Percentiles rank a stretch among this genome's conserved stretches.
These are phyloP conservation scores for Sporobolus alterniflorus DNA, from an alignment of 202 grass and related monocot genomes.

Conservation along the genomic window DNA sequence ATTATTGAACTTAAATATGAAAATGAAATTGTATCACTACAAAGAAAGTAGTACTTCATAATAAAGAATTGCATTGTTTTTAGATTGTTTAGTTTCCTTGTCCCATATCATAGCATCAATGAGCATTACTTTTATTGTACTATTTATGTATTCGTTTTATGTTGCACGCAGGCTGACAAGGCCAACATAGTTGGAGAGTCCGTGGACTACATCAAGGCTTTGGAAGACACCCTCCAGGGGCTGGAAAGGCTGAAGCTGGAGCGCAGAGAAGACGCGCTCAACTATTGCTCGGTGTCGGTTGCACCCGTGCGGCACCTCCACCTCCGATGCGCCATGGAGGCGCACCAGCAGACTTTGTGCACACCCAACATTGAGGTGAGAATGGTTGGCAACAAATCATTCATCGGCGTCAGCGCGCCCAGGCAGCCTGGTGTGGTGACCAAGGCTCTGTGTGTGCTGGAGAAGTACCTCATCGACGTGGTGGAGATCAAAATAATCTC, in stretches of 20 bases:
- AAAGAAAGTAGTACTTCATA: too few relatives aligned
- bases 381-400: slow-evolving; percentile 35
- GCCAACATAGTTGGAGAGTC: slow-evolving; percentile 63
- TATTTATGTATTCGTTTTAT: neutral
- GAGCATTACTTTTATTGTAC: neutral
- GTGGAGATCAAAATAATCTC: slow-evolving; percentile 42
- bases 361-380: slow-evolving; percentile 49
- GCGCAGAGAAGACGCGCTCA: neutral
- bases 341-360: neutral
- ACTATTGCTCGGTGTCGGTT: neutral
- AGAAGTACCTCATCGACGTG: slow-evolving; percentile 52
- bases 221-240: slow-evolving; percentile 37
- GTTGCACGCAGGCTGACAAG: slow-evolving; percentile 60
- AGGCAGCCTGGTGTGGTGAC: slow-evolving; percentile 33
- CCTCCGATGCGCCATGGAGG: neutral
- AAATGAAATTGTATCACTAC: neutral
- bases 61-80: too few relatives aligned
- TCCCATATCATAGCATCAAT: neutral
- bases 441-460: slow-evolving; percentile 30
- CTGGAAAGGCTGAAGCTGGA: slow-evolving; percentile 55
- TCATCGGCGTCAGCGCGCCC: slow-evolving; percentile 39
- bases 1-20: too few relatives aligned
- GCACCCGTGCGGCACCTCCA: neutral
- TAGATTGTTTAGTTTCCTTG: neutral
- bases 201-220: slow-evolving; percentile 55